A percentile compares a stretch with the other conserved stretches of the same genome.
These are phyloP conservation scores for Herpetospermum pedunculosum DNA, from an alignment of 306 rosid species.

Conservation along the genomic window DNA sequence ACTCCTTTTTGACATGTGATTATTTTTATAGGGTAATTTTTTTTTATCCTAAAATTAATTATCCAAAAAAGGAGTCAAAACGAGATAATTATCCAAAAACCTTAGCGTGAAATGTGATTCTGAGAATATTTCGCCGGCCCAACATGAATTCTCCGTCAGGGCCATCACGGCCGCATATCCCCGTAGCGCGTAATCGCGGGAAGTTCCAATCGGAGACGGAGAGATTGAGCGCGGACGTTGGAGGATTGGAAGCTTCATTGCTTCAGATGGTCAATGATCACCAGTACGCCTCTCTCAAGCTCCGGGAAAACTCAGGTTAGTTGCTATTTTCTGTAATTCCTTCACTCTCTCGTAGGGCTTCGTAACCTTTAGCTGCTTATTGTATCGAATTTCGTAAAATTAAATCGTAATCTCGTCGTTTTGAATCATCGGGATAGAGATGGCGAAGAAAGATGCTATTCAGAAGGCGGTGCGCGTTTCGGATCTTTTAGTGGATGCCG, in stretches of 20 bases:
- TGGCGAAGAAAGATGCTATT: constrained; percentile 61
- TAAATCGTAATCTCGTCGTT: not conserved
- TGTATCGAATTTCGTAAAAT: not conserved
- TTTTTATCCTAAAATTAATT: no score
- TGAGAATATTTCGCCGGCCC: not conserved
- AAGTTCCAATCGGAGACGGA: constrained; percentile 12
- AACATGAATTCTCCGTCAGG: not conserved
- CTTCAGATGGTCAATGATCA: constrained; percentile 38
- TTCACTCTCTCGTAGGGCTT: not conserved
- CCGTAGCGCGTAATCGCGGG: constrained; percentile 19
- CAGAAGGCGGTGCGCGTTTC: constrained; percentile 43
- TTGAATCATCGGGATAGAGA: constrained; percentile 28
- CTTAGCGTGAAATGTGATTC: not conserved
- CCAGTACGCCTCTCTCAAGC: constrained; percentile 33
- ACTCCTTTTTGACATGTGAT: no score
- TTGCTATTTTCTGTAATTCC: not conserved
- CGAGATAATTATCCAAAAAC: no score
- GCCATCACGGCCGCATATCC: constrained; percentile 1
- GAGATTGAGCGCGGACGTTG: constrained; percentile 17
- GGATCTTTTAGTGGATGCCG: constrained; percentile 69
- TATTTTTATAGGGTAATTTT: no score
- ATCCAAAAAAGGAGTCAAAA: no score
- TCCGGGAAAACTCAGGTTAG: constrained; percentile 43
- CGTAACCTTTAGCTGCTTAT: not conserved
- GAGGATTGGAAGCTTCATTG: constrained; percentile 45